A percentile compares a stretch with the other conserved stretches of the same genome.
phyloP scores from a whole-genome alignment of 306 rosid species.

The Purshia tridentata region DNA sequence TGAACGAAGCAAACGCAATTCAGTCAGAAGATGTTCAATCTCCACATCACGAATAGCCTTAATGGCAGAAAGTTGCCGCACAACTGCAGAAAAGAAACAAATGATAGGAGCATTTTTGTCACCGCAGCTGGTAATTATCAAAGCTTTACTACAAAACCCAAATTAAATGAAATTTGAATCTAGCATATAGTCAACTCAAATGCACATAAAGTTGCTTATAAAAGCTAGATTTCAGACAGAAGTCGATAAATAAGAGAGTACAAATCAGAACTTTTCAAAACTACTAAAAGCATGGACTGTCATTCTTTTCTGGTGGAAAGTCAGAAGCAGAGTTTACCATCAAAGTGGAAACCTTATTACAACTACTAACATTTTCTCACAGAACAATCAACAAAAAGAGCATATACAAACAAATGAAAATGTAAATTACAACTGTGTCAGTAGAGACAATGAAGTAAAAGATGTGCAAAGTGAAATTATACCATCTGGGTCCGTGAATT shows the following conservation, averaged over 20 bases:
- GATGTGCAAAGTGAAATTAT: background rate
- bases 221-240: background rate
- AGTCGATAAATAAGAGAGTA: background rate
- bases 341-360: background rate
- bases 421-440: background rate
- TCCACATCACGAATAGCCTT: constrained; percentile 82
- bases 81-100: constrained; percentile 36
- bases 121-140: background rate
- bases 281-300: background rate
- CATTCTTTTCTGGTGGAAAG: background rate
- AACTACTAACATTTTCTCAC: background rate
- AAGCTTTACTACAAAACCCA: background rate
- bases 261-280: background rate
- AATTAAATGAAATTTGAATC: background rate
- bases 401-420: background rate
- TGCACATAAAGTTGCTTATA: background rate
- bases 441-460: background rate
- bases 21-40: constrained; percentile 58
- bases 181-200: background rate
- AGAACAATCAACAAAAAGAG: background rate
- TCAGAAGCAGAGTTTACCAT: background rate
- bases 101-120: constrained; percentile 1
- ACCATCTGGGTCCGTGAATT: constrained; percentile 58
- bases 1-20: constrained; percentile 63
- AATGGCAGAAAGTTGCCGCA: constrained; percentile 59